phyloP scores from a whole-genome alignment of 805 yeast species.

The Candida ipomoeae region DNA sequence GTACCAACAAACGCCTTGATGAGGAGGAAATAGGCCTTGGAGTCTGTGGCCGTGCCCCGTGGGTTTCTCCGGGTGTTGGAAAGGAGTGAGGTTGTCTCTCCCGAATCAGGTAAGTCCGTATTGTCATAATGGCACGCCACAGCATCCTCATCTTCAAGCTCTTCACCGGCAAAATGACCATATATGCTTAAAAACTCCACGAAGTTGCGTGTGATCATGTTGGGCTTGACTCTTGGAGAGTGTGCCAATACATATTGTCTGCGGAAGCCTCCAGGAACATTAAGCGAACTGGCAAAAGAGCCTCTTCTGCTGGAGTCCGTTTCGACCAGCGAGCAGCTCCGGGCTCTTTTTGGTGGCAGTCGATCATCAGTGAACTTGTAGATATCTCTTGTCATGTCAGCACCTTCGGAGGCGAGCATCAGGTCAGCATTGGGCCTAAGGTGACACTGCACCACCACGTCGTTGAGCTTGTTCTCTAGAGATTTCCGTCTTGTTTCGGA shows the following conservation, averaged over 20 bases:
- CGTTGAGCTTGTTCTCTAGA: constrained; percentile 7
- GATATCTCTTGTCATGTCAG: constrained; percentile 18
- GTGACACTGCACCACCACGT: constrained; percentile 14
- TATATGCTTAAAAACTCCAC: constrained; percentile 72
- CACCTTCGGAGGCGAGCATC: constrained; percentile 16
- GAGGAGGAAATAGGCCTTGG: constrained; percentile 66
- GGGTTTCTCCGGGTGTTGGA: constrained; percentile 14
- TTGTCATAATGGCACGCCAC: constrained; percentile 45
- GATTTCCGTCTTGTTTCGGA: constrained; percentile 1
- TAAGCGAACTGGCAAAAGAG: constrained; percentile 62
- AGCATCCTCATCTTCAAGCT: constrained; percentile 63
- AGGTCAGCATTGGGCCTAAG: constrained; percentile 10
- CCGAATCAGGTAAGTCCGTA: constrained; percentile 14
- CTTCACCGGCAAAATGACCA: constrained; percentile 87
- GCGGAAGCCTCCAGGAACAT: constrained; percentile 82
- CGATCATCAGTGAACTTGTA: constrained; percentile 11
- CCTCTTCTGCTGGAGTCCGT: constrained; percentile 39
- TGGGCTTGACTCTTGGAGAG: constrained; percentile 24
- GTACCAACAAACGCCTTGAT: constrained; percentile 77
- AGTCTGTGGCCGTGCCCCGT: constrained; percentile 64
- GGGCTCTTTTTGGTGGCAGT: constrained; percentile 11
- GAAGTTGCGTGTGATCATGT: constrained; percentile 64
- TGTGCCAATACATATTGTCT: constrained; percentile 53
- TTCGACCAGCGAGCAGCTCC: constrained; percentile 15
- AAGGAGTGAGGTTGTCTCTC: constrained; percentile 38